Base-by-base conservation (phyloP, 108 stramenopile genomes). In the Skeletonema potamos region DNA sequence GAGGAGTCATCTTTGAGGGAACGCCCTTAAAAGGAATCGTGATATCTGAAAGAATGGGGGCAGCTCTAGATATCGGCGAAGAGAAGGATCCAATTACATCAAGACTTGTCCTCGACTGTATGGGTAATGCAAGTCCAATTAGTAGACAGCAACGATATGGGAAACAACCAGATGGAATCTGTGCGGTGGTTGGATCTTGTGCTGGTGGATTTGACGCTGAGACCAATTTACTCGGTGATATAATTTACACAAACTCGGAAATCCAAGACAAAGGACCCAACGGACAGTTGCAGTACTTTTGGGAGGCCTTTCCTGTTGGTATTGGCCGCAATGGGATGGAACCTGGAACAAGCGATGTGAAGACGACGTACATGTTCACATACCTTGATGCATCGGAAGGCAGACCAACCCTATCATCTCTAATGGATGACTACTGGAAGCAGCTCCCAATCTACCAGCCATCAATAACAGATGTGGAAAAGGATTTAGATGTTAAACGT, bases 381-480 rank as follows among this genome's bases (percentile, higher is more conserved):
- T 96, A 96, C 81, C 73, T 93, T 80, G 97, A 98, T 65, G 96
- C 96, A 0, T 81, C 91, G 30, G 76, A 87, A 68, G 81, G 76
- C 8, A 79, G 97, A 18, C 90, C 89, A 5, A 83, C 92, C 0
- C 64, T 98, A 30, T 57, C 72, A 27, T 67, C 79, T 8, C 70
- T 96, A 36, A 88, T 98, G 85, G 92, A 96, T 41, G 97, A 98
- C 58, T 98, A 98, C 70, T 96, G 96, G 96, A 76, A 91, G 27
- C 67, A 94, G 17, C 79, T 98, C 6, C 96, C 97, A 11, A 62
- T 70, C 24, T 97, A 95, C 64, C 96, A 95, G 64, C 82, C 77
- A 7, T 90, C 89, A 10, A 91, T 93, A 33, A 58, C 58, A 7
- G 78, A 93, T 68, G 84, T 83, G 1, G 88, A 91, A 72, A 67